Evolutionary conservation across 192 early-diverging fungal species (phyloP).

Genomic region (Entomortierella beljakovae): DNA sequence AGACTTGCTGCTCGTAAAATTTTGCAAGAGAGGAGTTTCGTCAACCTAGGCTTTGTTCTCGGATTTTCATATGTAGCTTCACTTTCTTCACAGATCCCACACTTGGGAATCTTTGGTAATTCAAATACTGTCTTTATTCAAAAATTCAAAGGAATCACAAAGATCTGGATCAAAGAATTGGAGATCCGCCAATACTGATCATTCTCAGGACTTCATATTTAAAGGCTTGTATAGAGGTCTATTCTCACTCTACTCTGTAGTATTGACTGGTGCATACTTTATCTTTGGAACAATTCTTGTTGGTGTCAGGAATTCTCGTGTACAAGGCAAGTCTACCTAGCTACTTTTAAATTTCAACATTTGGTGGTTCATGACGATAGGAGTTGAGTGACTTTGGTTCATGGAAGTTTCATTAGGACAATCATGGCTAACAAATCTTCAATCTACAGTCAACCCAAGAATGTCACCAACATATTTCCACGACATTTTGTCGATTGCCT

Average conservation of each 20-base stretch:
- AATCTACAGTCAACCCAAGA: conserved; percentile 40
- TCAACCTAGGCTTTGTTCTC: conserved; percentile 22
- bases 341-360: not conserved
- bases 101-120: conserved; percentile 20
- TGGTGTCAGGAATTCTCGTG: conserved; percentile 33
- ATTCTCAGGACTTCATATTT: not conserved
- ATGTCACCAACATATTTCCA: conserved; percentile 36
- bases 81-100: conserved; percentile 20
- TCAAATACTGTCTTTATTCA: not conserved
- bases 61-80: conserved; percentile 35
- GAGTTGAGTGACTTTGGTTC: not conserved
- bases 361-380: not conserved
- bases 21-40: conserved; percentile 26
- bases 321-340: conserved; percentile 22
- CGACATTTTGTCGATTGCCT: conserved; percentile 23
- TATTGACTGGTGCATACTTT: conserved; percentile 20
- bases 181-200: not conserved
- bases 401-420: not conserved
- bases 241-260: conserved; percentile 19
- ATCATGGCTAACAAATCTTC: not conserved
- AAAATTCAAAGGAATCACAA: too few species aligned
- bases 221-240: conserved; percentile 19
- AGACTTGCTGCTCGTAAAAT: conserved; percentile 33
- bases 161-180: too few species aligned
- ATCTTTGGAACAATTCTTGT: conserved; percentile 29